phyloP scores from a whole-genome alignment of 208 protist genomes.

The Crithidia mellificae region DNA sequence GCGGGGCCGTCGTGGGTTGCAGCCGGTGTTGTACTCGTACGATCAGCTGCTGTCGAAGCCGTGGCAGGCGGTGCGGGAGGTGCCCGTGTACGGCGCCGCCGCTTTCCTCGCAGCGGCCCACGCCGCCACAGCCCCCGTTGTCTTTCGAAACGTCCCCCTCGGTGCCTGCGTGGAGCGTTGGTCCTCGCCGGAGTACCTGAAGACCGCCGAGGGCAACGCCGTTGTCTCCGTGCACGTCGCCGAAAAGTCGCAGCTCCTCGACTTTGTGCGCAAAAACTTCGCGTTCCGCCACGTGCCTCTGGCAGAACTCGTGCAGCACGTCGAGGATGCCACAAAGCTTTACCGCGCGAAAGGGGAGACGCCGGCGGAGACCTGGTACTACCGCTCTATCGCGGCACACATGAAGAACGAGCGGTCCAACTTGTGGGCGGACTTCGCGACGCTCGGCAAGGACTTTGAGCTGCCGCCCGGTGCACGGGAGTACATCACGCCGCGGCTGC shows the following conservation, averaged over 20 bases:
- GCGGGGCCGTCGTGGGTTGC: too few species aligned
- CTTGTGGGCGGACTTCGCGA: conserved; percentile 82
- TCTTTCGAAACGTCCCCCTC: conserved; percentile 68
- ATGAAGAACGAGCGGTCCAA: conserved; percentile 87
- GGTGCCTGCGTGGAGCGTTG: conserved; percentile 65
- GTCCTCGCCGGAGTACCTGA: conserved; percentile 60
- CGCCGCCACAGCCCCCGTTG: conserved; percentile 44
- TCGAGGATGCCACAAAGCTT: conserved; percentile 32
- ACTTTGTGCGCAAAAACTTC: conserved; percentile 93
- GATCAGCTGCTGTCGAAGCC: conserved; percentile 28
- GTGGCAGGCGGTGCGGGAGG: conserved; percentile 44
- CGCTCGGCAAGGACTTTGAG: conserved; percentile 70
- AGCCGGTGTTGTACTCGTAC: conserved; percentile 15
- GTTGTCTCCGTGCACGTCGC: conserved; percentile 84
- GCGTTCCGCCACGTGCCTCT: conserved; percentile 77
- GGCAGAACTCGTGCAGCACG: conserved; percentile 68
- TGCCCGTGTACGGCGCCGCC: conserved; percentile 38
- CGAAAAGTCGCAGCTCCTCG: conserved; percentile 52
- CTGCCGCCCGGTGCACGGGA: conserved; percentile 50
- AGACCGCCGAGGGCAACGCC: conserved; percentile 41
- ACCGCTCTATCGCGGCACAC: conserved; percentile 77
- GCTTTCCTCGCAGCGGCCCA: conserved; percentile 41
- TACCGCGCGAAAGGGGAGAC: conserved; percentile 13
- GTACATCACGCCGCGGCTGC: conserved; percentile 64
- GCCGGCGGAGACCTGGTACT: conserved; percentile 79